These are phyloP conservation scores for Chaetomiaceae sp. DNA, from an alignment of 2,329 filamentous ascomycete genomes.

Conservation along the genomic window DNA sequence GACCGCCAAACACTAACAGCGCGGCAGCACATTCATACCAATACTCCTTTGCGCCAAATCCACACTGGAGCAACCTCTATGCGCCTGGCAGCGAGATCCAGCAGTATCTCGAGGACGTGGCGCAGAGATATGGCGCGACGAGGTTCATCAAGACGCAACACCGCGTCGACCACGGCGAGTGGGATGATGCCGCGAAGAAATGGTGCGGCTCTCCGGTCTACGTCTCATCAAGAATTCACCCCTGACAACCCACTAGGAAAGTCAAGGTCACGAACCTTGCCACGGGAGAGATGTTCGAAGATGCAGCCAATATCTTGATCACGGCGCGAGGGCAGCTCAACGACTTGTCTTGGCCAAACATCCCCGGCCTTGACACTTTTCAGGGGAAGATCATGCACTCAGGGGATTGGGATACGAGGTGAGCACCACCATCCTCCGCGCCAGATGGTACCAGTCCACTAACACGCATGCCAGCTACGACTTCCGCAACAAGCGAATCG, in stretches of 20 bases:
- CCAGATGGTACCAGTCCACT: not conserved
- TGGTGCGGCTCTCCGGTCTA: slow-evolving; percentile 29
- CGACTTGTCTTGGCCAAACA: slow-evolving; percentile 38
- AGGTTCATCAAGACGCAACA: slow-evolving; percentile 42
- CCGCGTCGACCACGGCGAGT: slow-evolving; percentile 35
- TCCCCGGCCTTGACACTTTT: slow-evolving; percentile 37
- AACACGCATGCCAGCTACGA: slow-evolving; percentile 34
- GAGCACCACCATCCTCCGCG: slow-evolving; percentile 2
- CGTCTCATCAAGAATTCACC: not conserved
- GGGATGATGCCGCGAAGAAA: slow-evolving; percentile 35
- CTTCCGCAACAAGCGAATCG: slow-evolving; percentile 42
- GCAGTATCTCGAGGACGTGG: slow-evolving; percentile 41
- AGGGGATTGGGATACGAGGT: slow-evolving; percentile 39
- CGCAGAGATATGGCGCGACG: slow-evolving; percentile 40
- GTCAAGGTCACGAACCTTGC: slow-evolving; percentile 30
- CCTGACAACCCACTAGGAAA: slow-evolving; percentile 23
- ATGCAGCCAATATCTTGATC: slow-evolving; percentile 36
- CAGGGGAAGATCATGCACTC: slow-evolving; percentile 41
- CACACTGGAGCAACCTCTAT: slow-evolving; percentile 48
- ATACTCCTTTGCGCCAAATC: slow-evolving; percentile 50
- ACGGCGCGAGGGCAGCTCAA: slow-evolving; percentile 38
- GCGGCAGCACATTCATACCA: slow-evolving; percentile 47
- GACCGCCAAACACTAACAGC: not conserved
- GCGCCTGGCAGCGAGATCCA: slow-evolving; percentile 43
- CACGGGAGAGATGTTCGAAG: slow-evolving; percentile 34